Conservation (phyloP, 768 basidiomycete genomes). For the Exsudoporus frostii region DNA sequence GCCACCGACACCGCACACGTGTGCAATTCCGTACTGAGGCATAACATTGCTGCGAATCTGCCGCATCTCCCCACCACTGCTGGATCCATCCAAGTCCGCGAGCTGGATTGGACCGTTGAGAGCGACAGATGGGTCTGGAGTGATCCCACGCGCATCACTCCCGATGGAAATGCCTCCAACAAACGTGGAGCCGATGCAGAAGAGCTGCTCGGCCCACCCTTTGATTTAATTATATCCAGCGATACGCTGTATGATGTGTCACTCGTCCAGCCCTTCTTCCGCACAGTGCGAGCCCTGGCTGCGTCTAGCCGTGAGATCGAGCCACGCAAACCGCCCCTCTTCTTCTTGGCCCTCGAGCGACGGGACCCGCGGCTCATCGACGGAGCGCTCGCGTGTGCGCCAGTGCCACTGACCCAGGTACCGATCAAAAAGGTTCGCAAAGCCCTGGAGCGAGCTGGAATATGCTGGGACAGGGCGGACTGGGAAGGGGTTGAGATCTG, state of each 20-base stretch:
- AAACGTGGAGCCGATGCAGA: constrained; percentile 13
- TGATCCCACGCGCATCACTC: constrained; percentile 29
- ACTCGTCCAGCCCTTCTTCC: constrained; percentile 67
- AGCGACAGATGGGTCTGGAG: constrained; percentile 58
- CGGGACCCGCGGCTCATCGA: constrained; percentile 70
- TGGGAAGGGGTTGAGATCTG: constrained; percentile 86
- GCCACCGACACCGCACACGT: constrained; percentile 73
- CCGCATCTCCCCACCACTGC: constrained; percentile 29
- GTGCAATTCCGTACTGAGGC: constrained; percentile 55
- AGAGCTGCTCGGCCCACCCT: constrained; percentile 46
- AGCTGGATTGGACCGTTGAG: constrained; percentile 67
- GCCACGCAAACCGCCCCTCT: not conserved
- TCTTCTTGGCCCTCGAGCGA: constrained; percentile 64
- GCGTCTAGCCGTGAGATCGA: constrained; percentile 3
- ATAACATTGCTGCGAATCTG: constrained; percentile 57
- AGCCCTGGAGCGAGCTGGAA: constrained; percentile 54
- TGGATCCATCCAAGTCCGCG: constrained; percentile 55
- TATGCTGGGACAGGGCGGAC: constrained; percentile 61
- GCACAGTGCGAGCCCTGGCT: constrained; percentile 58
- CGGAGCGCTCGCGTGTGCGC: constrained; percentile 54
- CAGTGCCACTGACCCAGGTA: constrained; percentile 57
- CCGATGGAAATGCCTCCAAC: constrained; percentile 30
- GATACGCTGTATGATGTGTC: constrained; percentile 73
- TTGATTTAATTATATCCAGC: constrained; percentile 76
- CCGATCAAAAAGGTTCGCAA: constrained; percentile 56